Evolutionary conservation across 2,329 filamentous ascomycete species (phyloP).

Genomic region (Colletotrichum tropicale): DNA sequence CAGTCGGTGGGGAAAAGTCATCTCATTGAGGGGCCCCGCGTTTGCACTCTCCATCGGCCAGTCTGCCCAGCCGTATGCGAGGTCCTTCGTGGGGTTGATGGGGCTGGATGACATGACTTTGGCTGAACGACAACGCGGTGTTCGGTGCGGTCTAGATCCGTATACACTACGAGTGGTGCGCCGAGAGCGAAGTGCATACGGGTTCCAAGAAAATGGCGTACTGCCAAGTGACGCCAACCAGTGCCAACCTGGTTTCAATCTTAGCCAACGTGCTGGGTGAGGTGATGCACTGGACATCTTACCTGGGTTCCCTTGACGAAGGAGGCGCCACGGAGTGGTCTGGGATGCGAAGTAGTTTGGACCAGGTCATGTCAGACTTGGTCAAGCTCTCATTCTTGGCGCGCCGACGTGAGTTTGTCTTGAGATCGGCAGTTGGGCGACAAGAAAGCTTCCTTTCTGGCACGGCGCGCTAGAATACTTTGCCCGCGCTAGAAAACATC

Average conservation of each 20-base stretch:
- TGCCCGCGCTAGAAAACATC: background rate
- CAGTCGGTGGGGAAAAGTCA: background rate
- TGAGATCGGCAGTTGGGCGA: slow-evolving; percentile 1
- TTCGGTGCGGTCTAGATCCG: background rate
- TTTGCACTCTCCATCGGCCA: background rate
- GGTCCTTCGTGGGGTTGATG: background rate
- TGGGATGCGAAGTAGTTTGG: background rate
- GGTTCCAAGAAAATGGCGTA: slow-evolving; percentile 4
- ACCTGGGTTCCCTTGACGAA: background rate
- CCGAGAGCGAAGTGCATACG: background rate
- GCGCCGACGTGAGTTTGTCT: background rate
- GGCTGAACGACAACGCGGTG: background rate
- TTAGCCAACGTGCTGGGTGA: background rate
- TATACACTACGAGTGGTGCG: background rate
- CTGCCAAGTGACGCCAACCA: slow-evolving; percentile 8
- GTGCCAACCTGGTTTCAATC: slow-evolving; percentile 6
- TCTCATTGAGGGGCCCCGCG: background rate
- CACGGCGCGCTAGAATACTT: slow-evolving; percentile 10
- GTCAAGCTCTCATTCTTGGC: slow-evolving; percentile 6
- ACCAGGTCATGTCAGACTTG: background rate
- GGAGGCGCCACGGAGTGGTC: background rate
- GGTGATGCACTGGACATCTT: background rate
- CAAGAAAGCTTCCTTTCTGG: slow-evolving; percentile 2
- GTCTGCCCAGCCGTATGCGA: background rate
- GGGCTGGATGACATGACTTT: background rate